A percentile compares a stretch with the other conserved stretches of the same genome.
Evolutionary conservation across 345 rosid genomes (phyloP).

Genomic region (Iberis pinnata): DNA sequence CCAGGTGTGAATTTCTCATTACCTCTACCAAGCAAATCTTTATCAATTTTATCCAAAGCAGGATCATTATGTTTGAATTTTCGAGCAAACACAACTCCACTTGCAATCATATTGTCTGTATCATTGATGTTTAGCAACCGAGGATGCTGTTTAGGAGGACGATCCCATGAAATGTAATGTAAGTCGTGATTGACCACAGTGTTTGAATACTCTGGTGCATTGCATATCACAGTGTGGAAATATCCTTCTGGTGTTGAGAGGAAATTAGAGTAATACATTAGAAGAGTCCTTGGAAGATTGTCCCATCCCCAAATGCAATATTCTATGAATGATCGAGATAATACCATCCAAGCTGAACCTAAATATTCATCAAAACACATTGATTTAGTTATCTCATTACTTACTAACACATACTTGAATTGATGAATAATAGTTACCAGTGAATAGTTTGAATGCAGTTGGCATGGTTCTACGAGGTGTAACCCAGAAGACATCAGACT

Average conservation of each 20-base stretch:
- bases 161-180: constrained; percentile 36
- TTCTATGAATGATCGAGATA: constrained; percentile 23
- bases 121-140: constrained; percentile 26
- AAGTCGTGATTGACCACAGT: constrained; percentile 36
- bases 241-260: constrained; percentile 42
- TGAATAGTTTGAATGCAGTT: constrained; percentile 77
- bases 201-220: constrained; percentile 27
- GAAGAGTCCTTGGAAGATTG: constrained; percentile 29
- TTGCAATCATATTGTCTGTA: constrained; percentile 24
- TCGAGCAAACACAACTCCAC: constrained; percentile 31
- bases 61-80: constrained; percentile 31
- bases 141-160: constrained; percentile 35
- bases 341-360: constrained; percentile 42
- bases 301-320: constrained; percentile 34
- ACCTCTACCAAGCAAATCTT: constrained; percentile 23
- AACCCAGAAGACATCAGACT: constrained; percentile 75
- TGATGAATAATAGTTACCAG: constrained; percentile 43
- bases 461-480: constrained; percentile 73
- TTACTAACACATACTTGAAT: not conserved
- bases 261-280: constrained; percentile 39
- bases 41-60: constrained; percentile 29
- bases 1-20: constrained; percentile 73
- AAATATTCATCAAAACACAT: constrained; percentile 3
- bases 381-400: not conserved
- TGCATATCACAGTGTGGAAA: constrained; percentile 51